Base-by-base conservation (phyloP, 2,329 filamentous ascomycete genomes). In the Sporothrix brasiliensis region DNA sequence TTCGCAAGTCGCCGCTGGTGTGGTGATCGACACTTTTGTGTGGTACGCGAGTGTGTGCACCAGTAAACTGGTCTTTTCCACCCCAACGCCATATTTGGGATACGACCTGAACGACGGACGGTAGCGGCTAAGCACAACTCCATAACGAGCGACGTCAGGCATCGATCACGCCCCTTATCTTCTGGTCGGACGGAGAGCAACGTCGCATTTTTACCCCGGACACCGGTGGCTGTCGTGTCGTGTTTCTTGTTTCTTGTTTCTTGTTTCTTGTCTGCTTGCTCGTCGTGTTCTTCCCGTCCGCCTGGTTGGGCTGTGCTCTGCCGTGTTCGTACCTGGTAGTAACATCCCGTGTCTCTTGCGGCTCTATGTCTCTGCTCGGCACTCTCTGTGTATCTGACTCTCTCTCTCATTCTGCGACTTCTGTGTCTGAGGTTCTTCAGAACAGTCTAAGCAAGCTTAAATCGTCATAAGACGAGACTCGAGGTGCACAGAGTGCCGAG, bases 151-250 rank as follows among this genome's bases (percentile, higher is more conserved):
- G 6, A 16, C 13, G 2, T 49, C 5, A 19, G 19, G n/a, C 56
- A 44, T 41, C n/a, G 56, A 61, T 44, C 56, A 16, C n/a, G n/a
- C n/a, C n/a, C n/a, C n/a, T n/a, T n/a, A n/a, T n/a, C n/a, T n/a
- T 34, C 7, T 54, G 11, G 24, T 16, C 11, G 21, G 14, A 34
- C 30, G 54, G 54, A 63, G 21, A 63, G 58, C 24, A 63, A 63
- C 58, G 58, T 63, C 39, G 39, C 27, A 63, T 63, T 47, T 16
- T 47, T 63, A 47, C 58, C 58, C 58, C 58, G 39, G 58, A 63
- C 24, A 13, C 24, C 44, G 24, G 44, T 19, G 50, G 9, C 7
- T 30, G 14, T 10, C n/a, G 24, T 6, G 27, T 5, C 7, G 34
- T 9, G 34, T 34, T 34, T 34, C 34, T 7, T 65, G 4, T 27